Base-by-base conservation (phyloP, 148 eudicot species). In the Fagopyrum homotropicum region DNA sequence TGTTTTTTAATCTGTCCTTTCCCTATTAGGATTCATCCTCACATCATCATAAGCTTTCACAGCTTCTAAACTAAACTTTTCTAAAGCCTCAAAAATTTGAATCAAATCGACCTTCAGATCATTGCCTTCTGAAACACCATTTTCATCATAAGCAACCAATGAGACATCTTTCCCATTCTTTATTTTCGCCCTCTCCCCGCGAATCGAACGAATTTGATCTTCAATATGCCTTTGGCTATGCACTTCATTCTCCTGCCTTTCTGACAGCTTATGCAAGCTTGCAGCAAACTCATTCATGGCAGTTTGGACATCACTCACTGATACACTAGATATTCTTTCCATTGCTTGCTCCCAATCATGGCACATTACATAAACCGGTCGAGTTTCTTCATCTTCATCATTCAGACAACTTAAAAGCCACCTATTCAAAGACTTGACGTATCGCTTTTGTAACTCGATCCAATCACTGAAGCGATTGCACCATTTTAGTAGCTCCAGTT, bases 61-160 rank as follows among this genome's bases (percentile, higher is more conserved):
- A n/a, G 90, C 92, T 74, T 88, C 93, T 0, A 82, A 81, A 0
- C 88, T 86, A 73, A 95, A 95, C 64, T 61, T 90, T 81, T 87
- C 92, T 80, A 95, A 70, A 16, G 97, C 93, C 87, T 88, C 89
- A 47, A 95, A 95, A 70, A 95, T 95, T 0, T 97, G 98, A 72
- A 95, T 78, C 71, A 95, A 81, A 76, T 97, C 97, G 7, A 88
- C 88, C 79, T 89, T 88, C 81, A 95, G 83, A 74, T 91, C 4
- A 80, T 79, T 4, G 91, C 98, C 76, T 91, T 97, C 77, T 87
- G 90, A 63, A 87, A 91, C 71, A 81, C 85, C 1, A 82, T 82
- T 83, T 88, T 85, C 80, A 73, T 91, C 96, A 15, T 93, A 92
- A 50, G 83, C 78, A 70, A 87, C 88, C 59, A 95, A 77, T 7